Percentiles rank a stretch among this genome's conserved stretches.
Conservation (phyloP, 306 rosid species). For the Corylus americana region DNA sequence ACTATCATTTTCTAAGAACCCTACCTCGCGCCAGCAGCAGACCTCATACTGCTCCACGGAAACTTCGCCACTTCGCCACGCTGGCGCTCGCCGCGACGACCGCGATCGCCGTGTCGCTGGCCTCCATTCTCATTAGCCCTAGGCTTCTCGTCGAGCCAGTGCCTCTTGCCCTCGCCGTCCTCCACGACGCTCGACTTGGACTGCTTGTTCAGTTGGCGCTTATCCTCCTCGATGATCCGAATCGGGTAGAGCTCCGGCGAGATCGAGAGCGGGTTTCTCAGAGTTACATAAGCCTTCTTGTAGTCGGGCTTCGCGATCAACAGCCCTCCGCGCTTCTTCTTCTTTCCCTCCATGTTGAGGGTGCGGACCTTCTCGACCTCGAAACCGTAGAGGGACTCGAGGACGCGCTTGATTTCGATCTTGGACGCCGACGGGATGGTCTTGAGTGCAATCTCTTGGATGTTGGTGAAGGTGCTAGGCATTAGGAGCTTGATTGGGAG, state of each 20-base stretch:
- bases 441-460: slow-evolving; percentile 70
- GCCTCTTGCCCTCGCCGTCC: slow-evolving; percentile 50
- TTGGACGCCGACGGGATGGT: slow-evolving; percentile 85
- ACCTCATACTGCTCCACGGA: slow-evolving; percentile 80
- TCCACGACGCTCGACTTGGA: slow-evolving; percentile 50
- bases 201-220: slow-evolving; percentile 47
- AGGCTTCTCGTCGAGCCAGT: slow-evolving; percentile 68
- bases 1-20: slow-evolving; percentile 7
- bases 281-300: slow-evolving; percentile 88
- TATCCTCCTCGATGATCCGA: slow-evolving; percentile 44
- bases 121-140: slow-evolving; percentile 14
- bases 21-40: slow-evolving; percentile 46
- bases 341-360: slow-evolving; percentile 81
- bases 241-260: slow-evolving; percentile 49
- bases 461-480: slow-evolving; percentile 55
- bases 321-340: slow-evolving; percentile 60
- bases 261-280: slow-evolving; percentile 55
- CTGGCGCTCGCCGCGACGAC: slow-evolving; percentile 11
- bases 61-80: slow-evolving; percentile 45
- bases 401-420: slow-evolving; percentile 67
- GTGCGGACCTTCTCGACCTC: slow-evolving; percentile 80
- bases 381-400: slow-evolving; percentile 66
- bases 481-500: slow-evolving; percentile 67
- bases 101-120: slow-evolving; percentile 18
- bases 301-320: slow-evolving; percentile 70